Conservation (phyloP, 1,284 basidiomycete species). For the Boletus semigastroideus region DNA sequence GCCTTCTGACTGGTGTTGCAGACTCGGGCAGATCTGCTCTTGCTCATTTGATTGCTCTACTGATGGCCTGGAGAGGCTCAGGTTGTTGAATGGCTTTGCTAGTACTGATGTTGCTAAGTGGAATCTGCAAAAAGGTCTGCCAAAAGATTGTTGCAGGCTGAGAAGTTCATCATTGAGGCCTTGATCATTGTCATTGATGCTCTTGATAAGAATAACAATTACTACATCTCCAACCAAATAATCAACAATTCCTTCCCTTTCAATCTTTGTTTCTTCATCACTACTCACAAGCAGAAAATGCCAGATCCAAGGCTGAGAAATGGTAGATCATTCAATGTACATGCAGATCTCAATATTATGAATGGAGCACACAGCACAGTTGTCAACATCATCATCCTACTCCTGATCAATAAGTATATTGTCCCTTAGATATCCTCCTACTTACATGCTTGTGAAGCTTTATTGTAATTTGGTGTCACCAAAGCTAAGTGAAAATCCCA, state of each 20-base stretch:
- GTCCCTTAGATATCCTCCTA: no score
- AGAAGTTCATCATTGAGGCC: background rate
- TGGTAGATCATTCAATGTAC: no score
- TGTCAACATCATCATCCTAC: no score
- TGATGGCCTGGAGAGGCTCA: constrained; percentile 2
- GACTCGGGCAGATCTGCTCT: constrained; percentile 5
- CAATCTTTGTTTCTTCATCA: constrained; percentile 1
- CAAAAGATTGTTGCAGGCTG: no score
- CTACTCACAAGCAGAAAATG: no score
- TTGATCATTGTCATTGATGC: constrained; percentile 12
- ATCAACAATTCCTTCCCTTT: background rate
- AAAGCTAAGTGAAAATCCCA: no score
- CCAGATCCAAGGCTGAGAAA: no score
- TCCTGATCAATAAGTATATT: no score
- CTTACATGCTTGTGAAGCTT: no score
- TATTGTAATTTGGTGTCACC: no score
- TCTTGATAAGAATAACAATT: constrained; percentile 10
- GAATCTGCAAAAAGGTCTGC: constrained; percentile 12
- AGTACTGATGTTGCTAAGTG: background rate
- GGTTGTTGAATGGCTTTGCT: constrained; percentile 11
- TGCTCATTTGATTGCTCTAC: constrained; percentile 5
- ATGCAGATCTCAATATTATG: no score
- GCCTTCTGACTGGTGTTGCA: constrained; percentile 5
- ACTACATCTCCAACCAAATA: background rate
- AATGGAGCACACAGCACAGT: no score